These are phyloP conservation scores for Coniella vitis DNA, from an alignment of 2,329 filamentous ascomycete species.

Conservation along the genomic window DNA sequence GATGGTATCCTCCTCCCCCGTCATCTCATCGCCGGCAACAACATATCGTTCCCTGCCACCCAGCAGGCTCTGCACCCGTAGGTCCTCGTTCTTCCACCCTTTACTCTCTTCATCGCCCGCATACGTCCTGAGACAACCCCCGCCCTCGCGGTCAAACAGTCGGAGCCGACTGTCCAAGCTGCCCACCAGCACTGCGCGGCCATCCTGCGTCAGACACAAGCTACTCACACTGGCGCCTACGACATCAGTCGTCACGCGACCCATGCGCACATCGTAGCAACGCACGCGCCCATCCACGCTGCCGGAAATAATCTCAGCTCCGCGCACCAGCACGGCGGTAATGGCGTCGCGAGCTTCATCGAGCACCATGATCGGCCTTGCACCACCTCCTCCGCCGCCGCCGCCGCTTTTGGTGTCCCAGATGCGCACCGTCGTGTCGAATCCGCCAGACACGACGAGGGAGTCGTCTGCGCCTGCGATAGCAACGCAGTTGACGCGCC, in stretches of 20 bases:
- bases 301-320: slow-evolving; percentile 58
- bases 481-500: slow-evolving; percentile 68
- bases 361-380: slow-evolving; percentile 65
- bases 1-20: slow-evolving; percentile 15
- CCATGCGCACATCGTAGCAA: slow-evolving; percentile 76
- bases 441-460: slow-evolving; percentile 65
- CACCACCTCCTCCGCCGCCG: slow-evolving; percentile 27
- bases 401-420: slow-evolving; percentile 59
- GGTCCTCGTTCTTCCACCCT: slow-evolving; percentile 55
- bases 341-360: slow-evolving; percentile 67
- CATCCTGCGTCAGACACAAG: slow-evolving; percentile 63
- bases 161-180: slow-evolving; percentile 70
- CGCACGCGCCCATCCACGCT: slow-evolving; percentile 81
- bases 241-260: slow-evolving; percentile 63
- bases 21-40: slow-evolving; percentile 71
- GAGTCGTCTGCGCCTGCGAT: slow-evolving; percentile 72
- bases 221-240: slow-evolving; percentile 69
- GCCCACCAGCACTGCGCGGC: slow-evolving; percentile 66
- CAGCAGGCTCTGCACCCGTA: slow-evolving; percentile 70
- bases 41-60: slow-evolving; percentile 72
- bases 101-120: slow-evolving; percentile 33
- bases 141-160: slow-evolving; percentile 72
- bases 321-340: slow-evolving; percentile 40
- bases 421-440: slow-evolving; percentile 68
- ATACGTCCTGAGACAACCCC: slow-evolving; percentile 68